Base-by-base conservation (phyloP, 129 eudicot genomes). In the Artemisia annua region DNA sequence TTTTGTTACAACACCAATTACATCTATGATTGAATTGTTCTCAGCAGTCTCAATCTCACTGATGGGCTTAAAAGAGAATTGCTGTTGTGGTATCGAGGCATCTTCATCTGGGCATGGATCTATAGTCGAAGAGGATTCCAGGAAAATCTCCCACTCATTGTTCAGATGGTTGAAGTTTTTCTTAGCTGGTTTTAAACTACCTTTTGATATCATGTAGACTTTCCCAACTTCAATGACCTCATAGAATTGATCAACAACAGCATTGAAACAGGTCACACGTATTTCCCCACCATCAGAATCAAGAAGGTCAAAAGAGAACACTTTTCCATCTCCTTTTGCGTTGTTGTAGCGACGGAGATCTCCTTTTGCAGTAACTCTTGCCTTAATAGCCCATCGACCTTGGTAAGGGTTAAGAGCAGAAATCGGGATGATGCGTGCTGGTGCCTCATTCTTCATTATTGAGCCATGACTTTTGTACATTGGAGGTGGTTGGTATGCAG, bases 311-410 rank as follows among this genome's bases (percentile, higher is more conserved):
- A 94, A 94, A 54, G 97, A 94, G 74, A 94, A 90, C 61, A 94
- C 99, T 81, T 90, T 90, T 44, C 99, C 97, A 72, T 94, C 97
- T 53, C 99, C 99, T 61, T 74, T 86, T 13, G 97, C 96, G 71
- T 94, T 94, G 79, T 94, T 94, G 80, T 88, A 94, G 14, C 97
- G 87, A 0, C 96, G 88, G 7, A 94, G 82, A 64, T 94, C 93
- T 30, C 97, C 96, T 85, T 94, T 94, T 43, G 97, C 91, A 7
- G 99, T 90, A 74, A 94, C 97, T 80, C 99, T 87, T 13, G 99
- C 99, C 81, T 90, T 94, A 64, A 94, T 78, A 70, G 97, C 99
- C 99, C 99, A 94, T 58, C 99, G 85, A 63, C 99, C 99, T 78
- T 94, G 99, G 79, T 94, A 94, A 6, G 99, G 99, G 75, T 94